phyloP scores from a whole-genome alignment of 768 basidiomycete genomes.

The Xanthoconium stramineum region DNA sequence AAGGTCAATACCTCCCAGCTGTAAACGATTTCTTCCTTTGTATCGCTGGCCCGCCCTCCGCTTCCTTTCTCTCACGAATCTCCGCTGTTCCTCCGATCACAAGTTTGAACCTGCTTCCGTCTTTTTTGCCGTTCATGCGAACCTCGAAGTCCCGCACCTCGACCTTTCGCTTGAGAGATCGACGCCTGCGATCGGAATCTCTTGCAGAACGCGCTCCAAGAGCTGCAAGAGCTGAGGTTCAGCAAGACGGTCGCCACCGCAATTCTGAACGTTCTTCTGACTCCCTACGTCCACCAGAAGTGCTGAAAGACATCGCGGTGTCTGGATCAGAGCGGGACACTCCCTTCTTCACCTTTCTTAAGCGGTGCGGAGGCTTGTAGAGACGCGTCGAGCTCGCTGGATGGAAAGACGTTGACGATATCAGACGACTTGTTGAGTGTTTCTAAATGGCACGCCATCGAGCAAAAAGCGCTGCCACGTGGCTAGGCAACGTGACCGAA shows the following conservation, averaged over 20 bases:
- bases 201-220: slow-evolving; percentile 39
- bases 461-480: slow-evolving; percentile 30
- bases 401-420: too few species aligned
- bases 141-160: slow-evolving; percentile 54
- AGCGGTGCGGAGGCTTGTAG: too few species aligned
- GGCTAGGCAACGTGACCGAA: slow-evolving; percentile 42
- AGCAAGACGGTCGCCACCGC: slow-evolving; percentile 46
- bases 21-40: slow-evolving; percentile 57
- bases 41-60: slow-evolving; percentile 57
- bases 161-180: slow-evolving; percentile 38
- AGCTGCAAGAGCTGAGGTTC: slow-evolving; percentile 45
- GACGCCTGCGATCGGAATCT: slow-evolving; percentile 18
- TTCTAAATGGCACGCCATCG: slow-evolving; percentile 9
- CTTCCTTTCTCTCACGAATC: slow-evolving; percentile 49
- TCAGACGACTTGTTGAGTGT: too few species aligned
- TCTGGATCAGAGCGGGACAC: slow-evolving; percentile 32
- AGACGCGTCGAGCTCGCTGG: too few species aligned
- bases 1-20: slow-evolving; percentile 33
- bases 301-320: slow-evolving; percentile 54
- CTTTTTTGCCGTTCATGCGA: slow-evolving; percentile 52
- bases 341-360: too few species aligned
- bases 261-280: slow-evolving; percentile 44
- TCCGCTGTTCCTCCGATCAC: slow-evolving; percentile 44
- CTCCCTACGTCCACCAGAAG: slow-evolving; percentile 48
- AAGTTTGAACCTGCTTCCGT: slow-evolving; percentile 40